phyloP scores from a whole-genome alignment of 495 filamentous ascomycete genomes.

The Aspergillus asperescens region DNA sequence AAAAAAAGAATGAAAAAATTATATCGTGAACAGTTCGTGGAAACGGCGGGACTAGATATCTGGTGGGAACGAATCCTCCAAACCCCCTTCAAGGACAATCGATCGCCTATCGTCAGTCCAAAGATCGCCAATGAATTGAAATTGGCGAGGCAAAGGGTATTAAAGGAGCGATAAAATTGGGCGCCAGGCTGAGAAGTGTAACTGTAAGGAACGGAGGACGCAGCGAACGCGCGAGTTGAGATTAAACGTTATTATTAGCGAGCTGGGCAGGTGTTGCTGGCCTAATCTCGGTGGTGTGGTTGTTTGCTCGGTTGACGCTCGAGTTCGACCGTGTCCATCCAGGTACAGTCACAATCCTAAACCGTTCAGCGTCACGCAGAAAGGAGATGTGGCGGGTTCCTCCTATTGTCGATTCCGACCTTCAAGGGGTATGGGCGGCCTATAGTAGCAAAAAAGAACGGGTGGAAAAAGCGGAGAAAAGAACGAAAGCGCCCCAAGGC shows the following conservation, averaged over 20 bases:
- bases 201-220: conserved; percentile 16
- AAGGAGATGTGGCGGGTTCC: background rate
- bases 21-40: conserved; percentile 38
- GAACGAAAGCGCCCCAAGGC: conserved; percentile 8
- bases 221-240: conserved; percentile 9
- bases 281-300: background rate
- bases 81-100: background rate
- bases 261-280: conserved; percentile 1
- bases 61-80: background rate
- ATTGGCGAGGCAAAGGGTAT: conserved; percentile 1
- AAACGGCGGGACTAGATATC: conserved; percentile 18
- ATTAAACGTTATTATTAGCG: conserved; percentile 9
- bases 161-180: conserved; percentile 6
- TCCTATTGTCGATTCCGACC: conserved; percentile 15
- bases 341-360: background rate
- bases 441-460: conserved; percentile 16
- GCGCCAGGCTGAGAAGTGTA: conserved; percentile 13
- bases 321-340: conserved; percentile 8
- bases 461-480: conserved; percentile 8
- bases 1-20: conserved; percentile 7
- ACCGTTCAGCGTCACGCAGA: conserved; percentile 17
- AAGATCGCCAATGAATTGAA: background rate
- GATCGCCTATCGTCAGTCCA: conserved; percentile 4
- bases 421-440: conserved; percentile 15
- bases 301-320: conserved; percentile 1